Evolutionary conservation across 2,329 filamentous ascomycete species (phyloP).

Genomic region (Thielaviopsis euricoi): DNA sequence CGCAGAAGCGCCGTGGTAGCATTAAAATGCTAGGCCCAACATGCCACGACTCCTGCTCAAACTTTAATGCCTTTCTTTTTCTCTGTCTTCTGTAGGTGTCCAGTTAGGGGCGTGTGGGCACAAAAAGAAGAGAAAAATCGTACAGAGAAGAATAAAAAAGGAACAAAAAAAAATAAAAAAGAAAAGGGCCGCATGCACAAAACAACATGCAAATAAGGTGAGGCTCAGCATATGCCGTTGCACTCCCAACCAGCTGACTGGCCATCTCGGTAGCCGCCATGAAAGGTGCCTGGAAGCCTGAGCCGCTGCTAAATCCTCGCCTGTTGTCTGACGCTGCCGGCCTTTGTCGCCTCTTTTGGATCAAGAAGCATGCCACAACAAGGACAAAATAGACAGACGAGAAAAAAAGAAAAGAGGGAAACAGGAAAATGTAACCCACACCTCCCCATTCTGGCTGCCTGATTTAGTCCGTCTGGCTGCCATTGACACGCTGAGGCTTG

Average conservation of each 20-base stretch:
- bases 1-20: too few species aligned
- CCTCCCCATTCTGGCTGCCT: not conserved
- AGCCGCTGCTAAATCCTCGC: not conserved
- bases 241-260: not conserved
- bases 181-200: too few species aligned
- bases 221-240: not conserved
- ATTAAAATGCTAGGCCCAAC: too few species aligned
- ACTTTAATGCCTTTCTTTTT: too few species aligned
- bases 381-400: too few species aligned
- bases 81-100: too few species aligned
- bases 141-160: not conserved
- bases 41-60: too few species aligned
- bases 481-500: slow-evolving; percentile 35
- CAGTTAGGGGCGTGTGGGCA: too few species aligned
- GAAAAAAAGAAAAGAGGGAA: not conserved
- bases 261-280: not conserved
- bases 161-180: not conserved
- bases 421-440: too few species aligned
- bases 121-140: too few species aligned
- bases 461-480: not conserved
- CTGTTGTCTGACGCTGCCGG: not conserved
- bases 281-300: not conserved
- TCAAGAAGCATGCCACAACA: not conserved
- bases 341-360: not conserved
- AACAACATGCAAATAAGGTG: not conserved